A percentile compares a stretch with the other conserved stretches of the same genome.
Conservation (phyloP, 345 rosid species). For the Pugionium cornutum region DNA sequence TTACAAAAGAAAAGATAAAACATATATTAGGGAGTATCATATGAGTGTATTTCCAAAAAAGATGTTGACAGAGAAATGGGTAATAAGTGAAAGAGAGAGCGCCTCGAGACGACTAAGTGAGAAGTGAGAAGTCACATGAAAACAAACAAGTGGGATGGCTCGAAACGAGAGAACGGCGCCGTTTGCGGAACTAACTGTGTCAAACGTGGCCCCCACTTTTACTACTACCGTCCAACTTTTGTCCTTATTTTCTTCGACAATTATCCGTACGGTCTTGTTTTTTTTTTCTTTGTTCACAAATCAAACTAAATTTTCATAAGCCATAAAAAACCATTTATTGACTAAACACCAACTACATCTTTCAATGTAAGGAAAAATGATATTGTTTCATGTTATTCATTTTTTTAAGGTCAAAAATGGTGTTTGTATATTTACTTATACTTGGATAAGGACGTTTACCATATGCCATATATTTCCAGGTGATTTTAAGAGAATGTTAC, state of each 20-base stretch:
- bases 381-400: too few relatives aligned
- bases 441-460: too few relatives aligned
- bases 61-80: conserved; percentile 32
- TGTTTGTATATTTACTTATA: too few relatives aligned
- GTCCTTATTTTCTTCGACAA: conserved; percentile 27
- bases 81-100: conserved; percentile 15
- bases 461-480: too few relatives aligned
- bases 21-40: not conserved
- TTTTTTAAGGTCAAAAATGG: too few relatives aligned
- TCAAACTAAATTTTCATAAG: conserved; percentile 10
- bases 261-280: conserved; percentile 30
- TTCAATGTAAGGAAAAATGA: too few relatives aligned
- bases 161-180: conserved; percentile 42
- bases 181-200: conserved; percentile 36
- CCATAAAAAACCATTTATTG: not conserved
- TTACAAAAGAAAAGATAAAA: not conserved
- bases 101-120: conserved; percentile 30
- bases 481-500: too few relatives aligned
- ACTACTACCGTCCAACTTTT: conserved; percentile 33
- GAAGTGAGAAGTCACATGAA: conserved; percentile 20
- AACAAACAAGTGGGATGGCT: conserved; percentile 24
- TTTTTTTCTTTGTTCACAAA: not conserved
- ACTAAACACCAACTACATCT: not conserved
- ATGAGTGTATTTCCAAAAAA: not conserved
- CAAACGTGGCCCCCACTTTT: not conserved